These are phyloP conservation scores for Sarocladium oryzae DNA, from an alignment of 2,329 filamentous ascomycete genomes.

Conservation along the genomic window DNA sequence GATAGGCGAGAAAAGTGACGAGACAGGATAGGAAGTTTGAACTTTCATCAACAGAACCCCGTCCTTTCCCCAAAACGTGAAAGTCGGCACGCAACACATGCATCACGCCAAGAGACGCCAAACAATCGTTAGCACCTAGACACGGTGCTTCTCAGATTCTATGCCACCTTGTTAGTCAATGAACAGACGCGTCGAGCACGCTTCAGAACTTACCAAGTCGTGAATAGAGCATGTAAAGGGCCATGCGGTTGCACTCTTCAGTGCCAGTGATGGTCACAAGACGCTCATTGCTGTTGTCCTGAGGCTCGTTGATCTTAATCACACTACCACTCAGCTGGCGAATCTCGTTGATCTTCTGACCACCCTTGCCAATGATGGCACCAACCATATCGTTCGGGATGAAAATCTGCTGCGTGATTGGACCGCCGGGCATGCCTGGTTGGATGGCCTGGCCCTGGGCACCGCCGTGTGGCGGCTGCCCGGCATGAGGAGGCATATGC, in stretches of 20 bases:
- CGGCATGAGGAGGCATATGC: slow-evolving; percentile 53
- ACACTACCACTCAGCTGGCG: slow-evolving; percentile 94
- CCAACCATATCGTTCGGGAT: slow-evolving; percentile 99
- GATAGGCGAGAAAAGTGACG: too few relatives aligned
- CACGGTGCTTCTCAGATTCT: slow-evolving; percentile 41
- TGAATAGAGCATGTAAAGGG: slow-evolving; percentile 98
- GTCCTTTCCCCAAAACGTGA: not conserved
- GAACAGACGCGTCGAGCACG: not conserved
- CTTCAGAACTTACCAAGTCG: slow-evolving; percentile 67
- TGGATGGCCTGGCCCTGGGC: slow-evolving; percentile 71
- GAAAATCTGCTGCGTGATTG: slow-evolving; percentile 95
- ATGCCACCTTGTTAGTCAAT: slow-evolving; percentile 19
- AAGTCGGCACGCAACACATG: not conserved
- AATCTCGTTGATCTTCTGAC: slow-evolving; percentile 99
- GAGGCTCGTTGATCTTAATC: slow-evolving; percentile 99
- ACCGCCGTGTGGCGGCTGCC: slow-evolving; percentile 51
- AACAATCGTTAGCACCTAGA: slow-evolving; percentile 21
- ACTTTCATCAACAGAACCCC: not conserved
- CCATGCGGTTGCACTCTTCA: slow-evolving; percentile 98
- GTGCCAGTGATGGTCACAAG: slow-evolving; percentile 96
- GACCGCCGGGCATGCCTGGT: slow-evolving; percentile 50
- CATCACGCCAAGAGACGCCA: not conserved
- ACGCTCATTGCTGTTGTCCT: slow-evolving; percentile 97
- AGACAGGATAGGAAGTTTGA: not conserved
- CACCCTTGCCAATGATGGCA: slow-evolving; percentile 97